Evolutionary conservation across 108 stramenopile genomes (phyloP).

Genomic region (Cyclostephanos invisitatus): DNA sequence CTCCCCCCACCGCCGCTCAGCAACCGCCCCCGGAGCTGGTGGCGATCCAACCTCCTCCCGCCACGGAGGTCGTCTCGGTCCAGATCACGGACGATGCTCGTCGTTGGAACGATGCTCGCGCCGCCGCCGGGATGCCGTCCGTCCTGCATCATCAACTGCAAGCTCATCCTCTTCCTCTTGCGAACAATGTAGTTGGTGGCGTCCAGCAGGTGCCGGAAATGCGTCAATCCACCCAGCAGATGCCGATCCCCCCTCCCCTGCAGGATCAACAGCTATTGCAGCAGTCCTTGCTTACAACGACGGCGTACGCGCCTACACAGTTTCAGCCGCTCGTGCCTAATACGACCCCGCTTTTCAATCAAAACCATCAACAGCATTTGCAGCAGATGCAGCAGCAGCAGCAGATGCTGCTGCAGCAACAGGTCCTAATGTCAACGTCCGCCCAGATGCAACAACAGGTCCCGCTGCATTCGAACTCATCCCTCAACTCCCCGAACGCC

Average conservation of each 20-base stretch:
- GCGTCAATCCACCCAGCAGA: not conserved
- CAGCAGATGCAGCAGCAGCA: conserved; percentile 32
- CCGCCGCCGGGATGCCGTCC: conserved; percentile 19
- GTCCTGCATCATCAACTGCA: not conserved
- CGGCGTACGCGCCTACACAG: not conserved
- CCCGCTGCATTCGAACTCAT: conserved; percentile 9
- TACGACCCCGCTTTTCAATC: conserved; percentile 10
- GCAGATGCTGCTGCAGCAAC: conserved; percentile 14
- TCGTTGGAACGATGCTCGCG: conserved; percentile 22
- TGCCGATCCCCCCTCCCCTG: not conserved
- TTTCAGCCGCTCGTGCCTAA: conserved; percentile 28
- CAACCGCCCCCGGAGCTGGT: not conserved
- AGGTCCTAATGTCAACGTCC: not conserved
- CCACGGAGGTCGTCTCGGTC: not conserved
- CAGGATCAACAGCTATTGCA: not conserved
- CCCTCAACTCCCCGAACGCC: not conserved
- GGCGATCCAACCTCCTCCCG: conserved; percentile 3
- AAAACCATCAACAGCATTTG: conserved; percentile 38
- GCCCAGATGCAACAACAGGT: conserved; percentile 31
- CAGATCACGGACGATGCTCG: conserved; percentile 7
- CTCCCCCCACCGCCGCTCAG: conserved; percentile 14
- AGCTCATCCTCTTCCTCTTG: conserved; percentile 4
- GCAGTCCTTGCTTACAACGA: not conserved
- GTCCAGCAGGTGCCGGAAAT: not conserved
- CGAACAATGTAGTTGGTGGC: conserved; percentile 2